phyloP scores from a whole-genome alignment of 164 flowering plant species.

The Tetrastigma voinierianum region DNA sequence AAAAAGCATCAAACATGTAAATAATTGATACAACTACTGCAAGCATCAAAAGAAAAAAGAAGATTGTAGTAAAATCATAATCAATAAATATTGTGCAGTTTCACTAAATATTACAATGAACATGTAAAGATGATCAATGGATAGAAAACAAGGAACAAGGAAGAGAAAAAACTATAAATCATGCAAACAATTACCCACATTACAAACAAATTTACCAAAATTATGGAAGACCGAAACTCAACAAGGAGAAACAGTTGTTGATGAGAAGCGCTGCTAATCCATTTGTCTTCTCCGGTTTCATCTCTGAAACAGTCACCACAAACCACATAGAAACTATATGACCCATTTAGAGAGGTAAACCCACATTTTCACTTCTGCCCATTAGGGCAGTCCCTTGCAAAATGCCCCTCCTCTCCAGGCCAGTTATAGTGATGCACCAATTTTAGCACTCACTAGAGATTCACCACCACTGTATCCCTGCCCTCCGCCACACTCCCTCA shows the following conservation, averaged over 20 bases:
- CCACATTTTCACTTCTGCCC: conserved; percentile 14
- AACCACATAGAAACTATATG: background rate
- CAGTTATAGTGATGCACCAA: conserved; percentile 38
- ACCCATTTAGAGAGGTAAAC: background rate
- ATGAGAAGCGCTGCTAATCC: background rate
- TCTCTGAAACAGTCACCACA: background rate
- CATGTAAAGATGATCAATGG: conserved; percentile 4
- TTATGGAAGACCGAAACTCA: background rate
- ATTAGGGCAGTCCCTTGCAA: conserved; percentile 50
- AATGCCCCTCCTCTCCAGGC: conserved; percentile 54
- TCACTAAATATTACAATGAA: background rate
- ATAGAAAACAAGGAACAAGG: background rate
- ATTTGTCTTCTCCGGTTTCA: background rate
- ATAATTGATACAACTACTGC: background rate
- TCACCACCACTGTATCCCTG: conserved; percentile 14
- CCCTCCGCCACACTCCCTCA: conserved; percentile 19
- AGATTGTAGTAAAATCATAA: background rate
- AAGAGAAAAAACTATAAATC: background rate
- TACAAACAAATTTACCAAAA: conserved; percentile 5
- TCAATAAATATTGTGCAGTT: background rate
- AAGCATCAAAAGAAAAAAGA: background rate
- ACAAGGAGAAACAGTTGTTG: background rate
- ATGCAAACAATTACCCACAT: conserved; percentile 3
- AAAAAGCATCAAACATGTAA: background rate
- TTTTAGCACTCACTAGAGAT: conserved; percentile 13